Conservation (phyloP, 805 yeast species). For the Myxozyma sirexii region DNA sequence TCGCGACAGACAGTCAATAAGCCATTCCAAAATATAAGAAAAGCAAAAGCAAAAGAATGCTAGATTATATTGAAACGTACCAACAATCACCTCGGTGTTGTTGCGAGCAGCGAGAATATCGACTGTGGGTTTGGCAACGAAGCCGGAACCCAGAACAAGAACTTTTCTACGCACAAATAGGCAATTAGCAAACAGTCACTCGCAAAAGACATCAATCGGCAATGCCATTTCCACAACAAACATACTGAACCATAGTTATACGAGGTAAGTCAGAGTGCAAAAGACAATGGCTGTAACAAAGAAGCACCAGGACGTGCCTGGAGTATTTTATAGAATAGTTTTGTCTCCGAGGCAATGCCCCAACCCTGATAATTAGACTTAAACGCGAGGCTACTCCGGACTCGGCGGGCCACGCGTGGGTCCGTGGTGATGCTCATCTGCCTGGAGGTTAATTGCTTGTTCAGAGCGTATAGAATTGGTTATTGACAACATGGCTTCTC, state of each 20-base stretch:
- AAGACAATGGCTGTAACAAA: neutral
- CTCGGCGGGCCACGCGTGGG: neutral
- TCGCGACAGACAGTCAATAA: neutral
- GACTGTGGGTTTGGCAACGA: conserved; percentile 98
- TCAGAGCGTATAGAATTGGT: too few species aligned
- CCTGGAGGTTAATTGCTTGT: too few species aligned
- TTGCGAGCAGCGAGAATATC: conserved; percentile 79
- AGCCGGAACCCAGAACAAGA: conserved; percentile 60
- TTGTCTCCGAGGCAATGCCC: neutral
- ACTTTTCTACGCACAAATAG: conserved; percentile 20
- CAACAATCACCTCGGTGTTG: conserved; percentile 85
- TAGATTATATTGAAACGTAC: conserved; percentile 31
- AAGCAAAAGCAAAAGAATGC: neutral
- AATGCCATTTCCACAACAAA: neutral
- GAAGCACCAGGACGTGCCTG: neutral
- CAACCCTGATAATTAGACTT: neutral
- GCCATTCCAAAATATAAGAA: neutral
- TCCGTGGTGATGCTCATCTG: too few species aligned
- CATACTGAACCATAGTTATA: neutral
- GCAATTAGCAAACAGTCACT: neutral
- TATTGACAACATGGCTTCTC: too few species aligned
- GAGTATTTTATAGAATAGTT: neutral
- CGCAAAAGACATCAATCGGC: neutral
- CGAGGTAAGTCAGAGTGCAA: neutral
- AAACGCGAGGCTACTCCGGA: conserved; percentile 6